Evolutionary conservation across 2,329 filamentous ascomycete genomes (phyloP).

Genomic region (Hypoxylon rubiginosum): DNA sequence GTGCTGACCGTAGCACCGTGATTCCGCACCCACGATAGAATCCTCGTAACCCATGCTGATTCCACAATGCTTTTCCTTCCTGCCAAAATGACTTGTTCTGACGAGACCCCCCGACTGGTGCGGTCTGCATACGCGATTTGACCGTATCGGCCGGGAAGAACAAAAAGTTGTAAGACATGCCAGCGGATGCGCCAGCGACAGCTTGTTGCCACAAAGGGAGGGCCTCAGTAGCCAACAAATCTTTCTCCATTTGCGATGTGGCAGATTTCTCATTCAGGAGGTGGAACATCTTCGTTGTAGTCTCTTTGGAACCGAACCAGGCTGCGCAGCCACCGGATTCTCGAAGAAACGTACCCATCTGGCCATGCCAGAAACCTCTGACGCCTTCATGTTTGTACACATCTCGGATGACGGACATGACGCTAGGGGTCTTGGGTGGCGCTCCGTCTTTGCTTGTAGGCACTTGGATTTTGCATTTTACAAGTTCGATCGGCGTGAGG

Average conservation of each 20-base stretch:
- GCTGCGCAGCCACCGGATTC: constrained; percentile 94
- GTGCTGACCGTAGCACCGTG: constrained; percentile 87
- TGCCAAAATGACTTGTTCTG: constrained; percentile 76
- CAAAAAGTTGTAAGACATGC: constrained; percentile 95
- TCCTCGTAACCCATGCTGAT: constrained; percentile 82
- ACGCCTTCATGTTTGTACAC: constrained; percentile 88
- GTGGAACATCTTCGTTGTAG: constrained; percentile 78
- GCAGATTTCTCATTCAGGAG: constrained; percentile 63
- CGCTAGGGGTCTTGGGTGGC: constrained; percentile 66
- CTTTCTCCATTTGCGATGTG: constrained; percentile 56
- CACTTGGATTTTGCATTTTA: constrained; percentile 99
- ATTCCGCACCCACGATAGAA: constrained; percentile 96
- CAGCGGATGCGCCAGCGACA: constrained; percentile 86
- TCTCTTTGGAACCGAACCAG: constrained; percentile 95
- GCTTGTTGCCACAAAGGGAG: constrained; percentile 90
- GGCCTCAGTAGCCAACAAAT: constrained; percentile 61
- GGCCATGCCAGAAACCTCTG: constrained; percentile 92
- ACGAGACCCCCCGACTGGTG: constrained; percentile 71
- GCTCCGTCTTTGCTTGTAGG: constrained; percentile 61
- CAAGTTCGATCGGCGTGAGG: constrained; percentile 93
- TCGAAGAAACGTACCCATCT: constrained; percentile 91
- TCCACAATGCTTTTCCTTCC: constrained; percentile 82
- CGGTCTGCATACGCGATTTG: constrained; percentile 96
- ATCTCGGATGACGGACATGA: constrained; percentile 79
- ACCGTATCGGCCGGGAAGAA: constrained; percentile 98